A percentile compares a stretch with the other conserved stretches of the same genome.
These are phyloP conservation scores for Fusarium subglutinans DNA, from an alignment of 2,329 filamentous ascomycete genomes.

Conservation along the genomic window DNA sequence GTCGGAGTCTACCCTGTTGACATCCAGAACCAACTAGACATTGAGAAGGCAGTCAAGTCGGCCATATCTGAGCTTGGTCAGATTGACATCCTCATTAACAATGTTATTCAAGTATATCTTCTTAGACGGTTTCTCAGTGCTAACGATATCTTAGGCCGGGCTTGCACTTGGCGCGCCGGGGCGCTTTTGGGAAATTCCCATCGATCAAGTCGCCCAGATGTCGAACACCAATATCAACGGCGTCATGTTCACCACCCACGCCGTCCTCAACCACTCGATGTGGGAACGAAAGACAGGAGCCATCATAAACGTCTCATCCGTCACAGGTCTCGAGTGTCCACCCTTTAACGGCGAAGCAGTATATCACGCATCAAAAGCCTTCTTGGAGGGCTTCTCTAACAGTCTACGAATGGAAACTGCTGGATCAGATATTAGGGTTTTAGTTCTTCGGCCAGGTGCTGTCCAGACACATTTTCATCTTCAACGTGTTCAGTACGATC, in stretches of 20 bases:
- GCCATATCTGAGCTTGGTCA: constrained; percentile 5
- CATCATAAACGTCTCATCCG: constrained; percentile 15
- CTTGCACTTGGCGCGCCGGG: constrained; percentile 18
- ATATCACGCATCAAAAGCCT: constrained; percentile 17
- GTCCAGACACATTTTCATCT: constrained; percentile 25
- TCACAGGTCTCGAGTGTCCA: constrained; percentile 10
- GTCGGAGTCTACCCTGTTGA: not conserved
- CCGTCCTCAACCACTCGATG: constrained; percentile 41
- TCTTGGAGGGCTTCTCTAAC: constrained; percentile 12
- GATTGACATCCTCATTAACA: constrained; percentile 25
- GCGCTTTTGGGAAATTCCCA: constrained; percentile 5
- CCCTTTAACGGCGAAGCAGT: constrained; percentile 19
- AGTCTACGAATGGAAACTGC: not conserved
- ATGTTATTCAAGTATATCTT: not conserved
- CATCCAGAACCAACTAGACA: not conserved
- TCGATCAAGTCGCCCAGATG: constrained; percentile 6
- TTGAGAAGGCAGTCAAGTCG: not conserved
- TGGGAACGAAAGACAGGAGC: constrained; percentile 8
- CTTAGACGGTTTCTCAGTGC: rapidly evolving
- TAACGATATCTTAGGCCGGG: not conserved
- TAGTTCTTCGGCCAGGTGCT: constrained; percentile 16
- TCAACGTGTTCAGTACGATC: constrained; percentile 12
- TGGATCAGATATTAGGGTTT: constrained; percentile 11
- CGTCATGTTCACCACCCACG: constrained; percentile 42
- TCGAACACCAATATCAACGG: constrained; percentile 48